These are phyloP conservation scores for Xylariomycetidae sp. DNA, from an alignment of 2,329 filamentous ascomycete genomes.

Conservation along the genomic window DNA sequence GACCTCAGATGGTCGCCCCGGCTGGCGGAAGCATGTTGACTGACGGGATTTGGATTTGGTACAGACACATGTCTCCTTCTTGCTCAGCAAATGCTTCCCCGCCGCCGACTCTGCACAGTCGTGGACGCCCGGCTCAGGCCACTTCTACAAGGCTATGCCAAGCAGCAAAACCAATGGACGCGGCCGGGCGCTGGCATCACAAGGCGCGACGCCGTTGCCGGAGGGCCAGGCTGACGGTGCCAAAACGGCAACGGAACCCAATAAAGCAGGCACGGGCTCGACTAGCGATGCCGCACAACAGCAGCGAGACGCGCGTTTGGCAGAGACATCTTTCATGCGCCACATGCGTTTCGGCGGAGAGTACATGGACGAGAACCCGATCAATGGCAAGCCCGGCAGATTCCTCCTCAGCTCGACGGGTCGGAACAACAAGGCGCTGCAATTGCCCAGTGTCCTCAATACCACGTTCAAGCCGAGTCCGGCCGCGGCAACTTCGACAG, in stretches of 20 bases:
- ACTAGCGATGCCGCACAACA: constrained; percentile 25
- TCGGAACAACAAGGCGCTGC: constrained; percentile 36
- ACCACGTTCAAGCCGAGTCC: constrained; percentile 21
- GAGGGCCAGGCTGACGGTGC: constrained; percentile 18
- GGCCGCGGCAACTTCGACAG: constrained; percentile 10
- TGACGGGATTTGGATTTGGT: neutral
- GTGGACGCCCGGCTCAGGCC: constrained; percentile 50
- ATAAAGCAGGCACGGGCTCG: constrained; percentile 32
- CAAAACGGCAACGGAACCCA: constrained; percentile 21
- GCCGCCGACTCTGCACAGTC: constrained; percentile 43
- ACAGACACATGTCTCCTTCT: constrained; percentile 49
- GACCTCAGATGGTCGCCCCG: constrained; percentile 6
- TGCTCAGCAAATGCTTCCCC: constrained; percentile 47
- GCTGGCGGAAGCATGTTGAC: neutral
- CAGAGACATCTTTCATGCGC: constrained; percentile 53
- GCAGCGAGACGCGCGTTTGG: constrained; percentile 37
- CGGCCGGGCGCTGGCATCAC: constrained; percentile 32
- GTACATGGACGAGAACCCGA: constrained; percentile 63
- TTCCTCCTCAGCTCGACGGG: constrained; percentile 60
- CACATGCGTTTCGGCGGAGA: constrained; percentile 55
- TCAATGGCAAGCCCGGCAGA: constrained; percentile 59
- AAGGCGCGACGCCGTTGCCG: constrained; percentile 43
- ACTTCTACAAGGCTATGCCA: constrained; percentile 42
- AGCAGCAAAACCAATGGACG: constrained; percentile 15
- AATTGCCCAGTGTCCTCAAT: constrained; percentile 17